Base-by-base conservation (phyloP, 331 rosid genomes). In the Pyracantha coccinea region DNA sequence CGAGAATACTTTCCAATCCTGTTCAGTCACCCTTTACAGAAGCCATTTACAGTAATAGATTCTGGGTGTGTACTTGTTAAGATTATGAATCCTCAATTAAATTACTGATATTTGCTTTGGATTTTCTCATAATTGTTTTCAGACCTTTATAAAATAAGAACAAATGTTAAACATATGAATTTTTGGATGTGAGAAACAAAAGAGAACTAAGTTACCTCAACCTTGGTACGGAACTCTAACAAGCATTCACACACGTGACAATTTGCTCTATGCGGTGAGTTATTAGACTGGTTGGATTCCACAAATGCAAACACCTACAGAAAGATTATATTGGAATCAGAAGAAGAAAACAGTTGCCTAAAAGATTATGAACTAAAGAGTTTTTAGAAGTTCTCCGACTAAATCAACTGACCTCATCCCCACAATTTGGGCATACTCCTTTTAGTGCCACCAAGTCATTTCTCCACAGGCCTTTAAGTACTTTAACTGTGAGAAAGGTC, bases 221-320 rank as follows among this genome's bases (percentile, higher is more conserved):
- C 79, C 82, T 86, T 87, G 63, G 92, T 82, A 55, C 92, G 86
- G 81, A 95, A 95, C 71, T 95, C 99, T 75, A 95, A 77, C 57
- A 86, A 66, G 84, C 86, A 74, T 69, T 80, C 98, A 23, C 98
- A 95, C n/a, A 95, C 97, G 77, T 92, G 98, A 75, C 99, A 95
- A 71, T 95, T 73, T 79, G 99, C 93, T 86, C 97, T 85, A 77
- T 92, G 99, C 10, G 96, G 93, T 23, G 90, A 73, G 83, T 83
- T 80, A 75, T 63, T 76, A 63, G 86, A 64, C 54, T 76, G 75
- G 72, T 90, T 88, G n/a, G 89, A 78, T 75, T 74, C 85, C 82
- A 90, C 98, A 85, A 95, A 95, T 75, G 99, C 98, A 87, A 95
- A 92, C 69, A 95, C 98, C 98, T 95, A 81, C 68, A 83, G 55